Evolutionary conservation across 371 early-diverging fungal genomes (phyloP).

Genomic region (Mortierella sp.): DNA sequence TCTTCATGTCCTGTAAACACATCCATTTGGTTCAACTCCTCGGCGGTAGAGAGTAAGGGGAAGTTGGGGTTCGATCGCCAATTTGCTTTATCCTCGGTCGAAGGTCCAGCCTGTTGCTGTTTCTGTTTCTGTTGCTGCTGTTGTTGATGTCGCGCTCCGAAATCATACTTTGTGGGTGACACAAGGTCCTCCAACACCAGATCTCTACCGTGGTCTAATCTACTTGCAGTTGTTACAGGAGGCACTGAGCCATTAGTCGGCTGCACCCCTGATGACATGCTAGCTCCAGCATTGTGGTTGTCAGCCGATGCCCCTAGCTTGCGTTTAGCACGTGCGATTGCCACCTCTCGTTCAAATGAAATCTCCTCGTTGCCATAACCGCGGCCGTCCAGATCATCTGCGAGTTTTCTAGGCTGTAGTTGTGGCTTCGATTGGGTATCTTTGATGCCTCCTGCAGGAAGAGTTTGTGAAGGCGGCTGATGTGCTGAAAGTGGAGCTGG

Average conservation of each 20-base stretch:
- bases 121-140: constrained; percentile 9
- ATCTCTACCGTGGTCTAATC: constrained; percentile 39
- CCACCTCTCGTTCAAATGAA: constrained; percentile 36
- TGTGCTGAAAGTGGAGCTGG: background rate
- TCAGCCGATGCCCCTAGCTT: constrained; percentile 8
- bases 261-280: background rate
- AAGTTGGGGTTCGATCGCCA: background rate
- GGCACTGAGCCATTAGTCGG: background rate
- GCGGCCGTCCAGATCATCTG: background rate
- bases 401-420: background rate
- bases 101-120: background rate
- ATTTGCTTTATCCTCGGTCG: background rate
- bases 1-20: constrained; percentile 11
- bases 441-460: background rate
- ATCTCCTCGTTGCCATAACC: constrained; percentile 25
- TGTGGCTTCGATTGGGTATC: background rate
- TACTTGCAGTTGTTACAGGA: constrained; percentile 5
- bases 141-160: background rate
- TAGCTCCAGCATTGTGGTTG: background rate
- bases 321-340: constrained; percentile 26
- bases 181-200: constrained; percentile 37
- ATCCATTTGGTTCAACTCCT: constrained; percentile 9
- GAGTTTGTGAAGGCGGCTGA: background rate
- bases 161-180: constrained; percentile 25
- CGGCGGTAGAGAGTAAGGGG: constrained; percentile 3